Percentiles rank a stretch among this genome's conserved stretches.
Evolutionary conservation across 805 yeast genomes (phyloP).

Genomic region (Pichia nakasei): DNA sequence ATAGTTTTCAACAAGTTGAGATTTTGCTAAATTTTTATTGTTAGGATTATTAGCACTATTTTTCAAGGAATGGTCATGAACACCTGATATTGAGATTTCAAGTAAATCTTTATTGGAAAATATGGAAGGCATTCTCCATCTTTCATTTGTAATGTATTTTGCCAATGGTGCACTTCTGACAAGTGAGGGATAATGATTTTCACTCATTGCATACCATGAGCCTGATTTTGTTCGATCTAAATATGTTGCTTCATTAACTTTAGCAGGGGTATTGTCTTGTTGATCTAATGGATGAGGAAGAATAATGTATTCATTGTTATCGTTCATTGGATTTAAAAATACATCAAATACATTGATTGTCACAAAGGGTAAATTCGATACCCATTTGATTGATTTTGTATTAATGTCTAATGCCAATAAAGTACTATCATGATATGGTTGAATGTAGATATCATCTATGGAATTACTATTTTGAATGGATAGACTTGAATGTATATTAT

Average conservation of each 20-base stretch:
- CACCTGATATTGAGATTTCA: conserved; percentile 40
- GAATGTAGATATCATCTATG: conserved; percentile 65
- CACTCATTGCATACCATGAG: conserved; percentile 84
- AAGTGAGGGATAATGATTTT: conserved; percentile 65
- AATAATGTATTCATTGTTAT: conserved; percentile 33
- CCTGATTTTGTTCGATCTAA: conserved; percentile 55
- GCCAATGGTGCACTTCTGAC: conserved; percentile 75
- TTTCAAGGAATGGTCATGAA: conserved; percentile 30
- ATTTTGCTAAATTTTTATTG: neutral
- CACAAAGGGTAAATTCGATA: conserved; percentile 59
- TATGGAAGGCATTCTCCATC: conserved; percentile 34
- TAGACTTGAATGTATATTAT: conserved; percentile 58
- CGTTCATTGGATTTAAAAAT: conserved; percentile 26
- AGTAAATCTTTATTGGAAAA: conserved; percentile 32
- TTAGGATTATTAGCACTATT: neutral
- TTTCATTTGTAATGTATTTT: conserved; percentile 41
- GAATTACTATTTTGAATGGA: conserved; percentile 44
- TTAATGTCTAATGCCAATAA: conserved; percentile 65
- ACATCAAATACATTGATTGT: conserved; percentile 78
- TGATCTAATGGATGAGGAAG: conserved; percentile 59
- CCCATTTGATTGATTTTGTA: conserved; percentile 73
- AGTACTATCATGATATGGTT: conserved; percentile 77
- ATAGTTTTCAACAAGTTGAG: conserved; percentile 1
- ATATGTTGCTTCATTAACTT: conserved; percentile 39
- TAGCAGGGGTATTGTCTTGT: neutral